phyloP scores from a whole-genome alignment of 495 filamentous ascomycete genomes.

The Penicillium pulvis region DNA sequence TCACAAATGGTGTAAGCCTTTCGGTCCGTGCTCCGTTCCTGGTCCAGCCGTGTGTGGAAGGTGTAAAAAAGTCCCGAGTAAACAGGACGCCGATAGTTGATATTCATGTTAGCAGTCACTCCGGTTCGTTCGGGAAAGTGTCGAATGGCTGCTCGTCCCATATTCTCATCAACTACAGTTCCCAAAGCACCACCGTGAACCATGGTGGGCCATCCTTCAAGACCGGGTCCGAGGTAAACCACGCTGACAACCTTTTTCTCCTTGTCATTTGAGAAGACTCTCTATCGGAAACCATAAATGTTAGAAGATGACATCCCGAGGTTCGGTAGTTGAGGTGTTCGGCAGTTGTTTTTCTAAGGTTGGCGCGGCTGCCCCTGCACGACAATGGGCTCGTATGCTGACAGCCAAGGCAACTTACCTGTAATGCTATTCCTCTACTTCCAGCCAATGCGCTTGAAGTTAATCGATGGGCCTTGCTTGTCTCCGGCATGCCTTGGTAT shows the following conservation, averaged over 20 bases:
- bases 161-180: slow-evolving; percentile 68
- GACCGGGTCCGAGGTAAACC: slow-evolving; percentile 62
- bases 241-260: slow-evolving; percentile 52
- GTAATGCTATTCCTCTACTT: slow-evolving; percentile 42
- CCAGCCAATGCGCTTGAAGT: slow-evolving; percentile 45
- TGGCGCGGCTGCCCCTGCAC: background rate
- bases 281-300: slow-evolving; percentile 29
- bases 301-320: slow-evolving; percentile 26
- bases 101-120: slow-evolving; percentile 65
- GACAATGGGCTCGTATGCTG: slow-evolving; percentile 2
- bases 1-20: slow-evolving; percentile 63
- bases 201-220: slow-evolving; percentile 74
- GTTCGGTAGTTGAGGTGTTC: slow-evolving; percentile 21
- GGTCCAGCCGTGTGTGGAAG: slow-evolving; percentile 53
- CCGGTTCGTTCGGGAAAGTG: slow-evolving; percentile 47
- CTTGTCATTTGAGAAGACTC: slow-evolving; percentile 54
- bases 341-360: slow-evolving; percentile 9
- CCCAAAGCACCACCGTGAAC: slow-evolving; percentile 76
- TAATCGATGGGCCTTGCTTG: slow-evolving; percentile 38
- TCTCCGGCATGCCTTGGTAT: slow-evolving; percentile 51
- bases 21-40: slow-evolving; percentile 55
- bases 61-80: slow-evolving; percentile 64
- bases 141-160: slow-evolving; percentile 44
- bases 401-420: slow-evolving; percentile 33
- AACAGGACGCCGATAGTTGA: slow-evolving; percentile 63